These are phyloP conservation scores for Mycena filopes DNA, from an alignment of 768 basidiomycete species.

Conservation along the genomic window DNA sequence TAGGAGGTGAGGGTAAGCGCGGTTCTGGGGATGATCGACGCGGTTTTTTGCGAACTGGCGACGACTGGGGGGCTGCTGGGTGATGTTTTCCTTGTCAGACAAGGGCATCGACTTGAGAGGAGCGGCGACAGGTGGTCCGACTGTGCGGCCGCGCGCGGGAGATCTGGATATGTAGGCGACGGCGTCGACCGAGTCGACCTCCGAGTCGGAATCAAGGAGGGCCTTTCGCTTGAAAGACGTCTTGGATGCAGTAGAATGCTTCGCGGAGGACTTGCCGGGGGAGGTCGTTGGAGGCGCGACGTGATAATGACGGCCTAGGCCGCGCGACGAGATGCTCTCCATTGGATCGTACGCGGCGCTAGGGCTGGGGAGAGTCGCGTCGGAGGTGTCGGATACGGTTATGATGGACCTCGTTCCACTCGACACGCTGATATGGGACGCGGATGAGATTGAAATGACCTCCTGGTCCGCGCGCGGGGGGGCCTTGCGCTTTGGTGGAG, in stretches of 20 bases:
- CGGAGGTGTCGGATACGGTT: constrained; percentile 36
- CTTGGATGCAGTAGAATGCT: constrained; percentile 22
- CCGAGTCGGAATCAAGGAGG: constrained; percentile 52
- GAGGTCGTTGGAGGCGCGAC: constrained; percentile 24
- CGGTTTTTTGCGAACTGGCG: constrained; percentile 47
- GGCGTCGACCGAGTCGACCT: constrained; percentile 39
- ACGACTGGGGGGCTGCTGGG: constrained; percentile 26
- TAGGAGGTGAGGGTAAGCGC: constrained; percentile 26
- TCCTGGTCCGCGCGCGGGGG: constrained; percentile 35
- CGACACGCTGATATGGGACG: constrained; percentile 38
- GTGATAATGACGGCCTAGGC: constrained; percentile 13
- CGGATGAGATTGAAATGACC: constrained; percentile 38
- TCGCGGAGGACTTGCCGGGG: constrained; percentile 17
- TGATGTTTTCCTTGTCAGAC: constrained; percentile 40
- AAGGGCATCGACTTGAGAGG: constrained; percentile 23
- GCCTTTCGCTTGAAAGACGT: constrained; percentile 43
- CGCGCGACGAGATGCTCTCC: constrained; percentile 37
- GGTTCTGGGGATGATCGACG: constrained; percentile 49
- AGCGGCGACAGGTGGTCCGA: constrained; percentile 15
- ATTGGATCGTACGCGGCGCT: constrained; percentile 30
- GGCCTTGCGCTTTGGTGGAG: constrained; percentile 4
- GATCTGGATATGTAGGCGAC: constrained; percentile 46
- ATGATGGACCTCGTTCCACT: constrained; percentile 37
- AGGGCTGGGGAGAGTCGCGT: constrained; percentile 7
- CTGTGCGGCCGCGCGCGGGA: constrained; percentile 28